phyloP scores from a whole-genome alignment of 345 rosid genomes.

The Fremontodendron californicum region DNA sequence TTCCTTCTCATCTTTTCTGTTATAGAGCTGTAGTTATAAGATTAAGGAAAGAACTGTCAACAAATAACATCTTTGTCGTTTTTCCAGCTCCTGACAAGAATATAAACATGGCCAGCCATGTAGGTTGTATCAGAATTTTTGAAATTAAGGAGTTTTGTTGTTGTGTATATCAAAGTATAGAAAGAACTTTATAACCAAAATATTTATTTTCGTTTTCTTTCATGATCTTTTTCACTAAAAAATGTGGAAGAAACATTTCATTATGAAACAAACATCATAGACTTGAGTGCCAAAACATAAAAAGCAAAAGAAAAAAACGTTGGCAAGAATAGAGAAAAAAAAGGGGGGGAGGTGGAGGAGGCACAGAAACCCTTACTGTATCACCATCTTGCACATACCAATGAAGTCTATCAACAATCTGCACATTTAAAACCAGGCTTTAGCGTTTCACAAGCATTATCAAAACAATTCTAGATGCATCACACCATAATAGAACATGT shows the following conservation, averaged over 20 bases:
- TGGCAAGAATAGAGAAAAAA: background rate
- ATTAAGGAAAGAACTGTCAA: background rate
- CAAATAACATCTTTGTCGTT: background rate
- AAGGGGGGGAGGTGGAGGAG: background rate
- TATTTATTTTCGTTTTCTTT: background rate
- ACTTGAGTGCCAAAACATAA: background rate
- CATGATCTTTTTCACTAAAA: background rate
- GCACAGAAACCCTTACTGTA: slow-evolving; percentile 51
- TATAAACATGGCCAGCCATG: background rate
- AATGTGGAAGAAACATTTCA: background rate
- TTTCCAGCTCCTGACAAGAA: background rate
- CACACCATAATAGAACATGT: background rate
- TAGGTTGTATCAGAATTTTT: background rate
- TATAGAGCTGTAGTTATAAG: background rate
- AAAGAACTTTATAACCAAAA: background rate
- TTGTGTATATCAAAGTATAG: background rate
- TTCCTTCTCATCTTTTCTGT: background rate
- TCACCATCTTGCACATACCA: slow-evolving; percentile 82
- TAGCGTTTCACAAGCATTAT: background rate
- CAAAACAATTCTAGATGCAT: background rate
- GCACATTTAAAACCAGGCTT: slow-evolving; percentile 30
- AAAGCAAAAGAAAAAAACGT: slow-evolving; percentile 4
- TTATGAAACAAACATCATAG: background rate
- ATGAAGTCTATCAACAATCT: slow-evolving; percentile 84
- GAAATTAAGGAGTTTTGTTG: background rate